These are phyloP conservation scores for Asterophora lycoperdoides DNA, from an alignment of 768 basidiomycete species.

Conservation along the genomic window DNA sequence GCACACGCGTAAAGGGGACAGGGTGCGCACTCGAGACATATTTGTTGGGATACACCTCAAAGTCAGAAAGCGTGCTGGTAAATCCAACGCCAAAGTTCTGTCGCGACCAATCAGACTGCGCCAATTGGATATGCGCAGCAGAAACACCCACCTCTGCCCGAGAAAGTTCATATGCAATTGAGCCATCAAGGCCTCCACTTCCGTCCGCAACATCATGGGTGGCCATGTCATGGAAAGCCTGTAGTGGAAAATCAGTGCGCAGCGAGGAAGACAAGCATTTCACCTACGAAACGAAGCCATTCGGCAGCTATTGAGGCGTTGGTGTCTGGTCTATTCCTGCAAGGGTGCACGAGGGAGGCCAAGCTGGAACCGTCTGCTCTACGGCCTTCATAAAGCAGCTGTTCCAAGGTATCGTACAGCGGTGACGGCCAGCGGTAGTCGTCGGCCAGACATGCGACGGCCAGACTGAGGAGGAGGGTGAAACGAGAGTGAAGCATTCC, in stretches of 20 bases:
- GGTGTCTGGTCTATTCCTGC: constrained; percentile 23
- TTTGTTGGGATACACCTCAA: constrained; percentile 38
- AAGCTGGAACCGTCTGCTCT: constrained; percentile 30
- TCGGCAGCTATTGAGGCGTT: constrained; percentile 34
- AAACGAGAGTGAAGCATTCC: constrained; percentile 20
- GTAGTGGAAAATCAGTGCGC: not conserved
- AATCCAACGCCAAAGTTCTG: constrained; percentile 49
- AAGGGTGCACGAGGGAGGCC: constrained; percentile 27
- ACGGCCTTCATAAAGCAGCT: constrained; percentile 32
- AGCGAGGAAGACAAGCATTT: not conserved
- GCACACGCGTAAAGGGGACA: constrained; percentile 12
- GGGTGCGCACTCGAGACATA: constrained; percentile 34
- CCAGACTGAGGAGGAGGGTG: constrained; percentile 13
- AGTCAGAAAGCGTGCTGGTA: constrained; percentile 38
- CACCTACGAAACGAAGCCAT: constrained; percentile 36
- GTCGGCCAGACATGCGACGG: constrained; percentile 17
- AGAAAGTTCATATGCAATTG: constrained; percentile 43
- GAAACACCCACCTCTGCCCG: constrained; percentile 32
- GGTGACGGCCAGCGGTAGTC: constrained; percentile 31
- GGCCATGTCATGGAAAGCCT: constrained; percentile 51
- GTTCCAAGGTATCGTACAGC: constrained; percentile 33
- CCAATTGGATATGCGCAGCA: not conserved
- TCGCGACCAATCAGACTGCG: not conserved
- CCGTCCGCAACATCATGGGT: constrained; percentile 43
- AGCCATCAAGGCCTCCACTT: constrained; percentile 48